These are phyloP conservation scores for Patellifolia procumbens DNA, from an alignment of 179 eudicot species.

Conservation along the genomic window DNA sequence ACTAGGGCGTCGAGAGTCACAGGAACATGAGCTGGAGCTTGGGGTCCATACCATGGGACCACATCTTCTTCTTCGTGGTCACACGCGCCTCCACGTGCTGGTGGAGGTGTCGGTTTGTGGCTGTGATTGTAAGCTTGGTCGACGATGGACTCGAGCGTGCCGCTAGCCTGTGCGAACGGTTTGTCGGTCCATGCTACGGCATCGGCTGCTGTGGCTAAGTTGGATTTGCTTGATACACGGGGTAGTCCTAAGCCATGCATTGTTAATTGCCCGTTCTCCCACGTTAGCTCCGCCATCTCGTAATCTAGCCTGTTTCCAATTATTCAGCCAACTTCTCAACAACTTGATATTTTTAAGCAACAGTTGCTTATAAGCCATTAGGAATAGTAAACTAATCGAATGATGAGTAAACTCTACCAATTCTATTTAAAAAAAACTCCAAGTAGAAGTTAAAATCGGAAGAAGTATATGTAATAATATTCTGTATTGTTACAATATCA, in stretches of 20 bases:
- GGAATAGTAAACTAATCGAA: too few species aligned
- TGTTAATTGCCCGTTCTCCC: slow-evolving; percentile 83
- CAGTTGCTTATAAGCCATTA: too few species aligned
- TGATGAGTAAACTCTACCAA: too few species aligned
- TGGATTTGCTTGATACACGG: slow-evolving; percentile 43
- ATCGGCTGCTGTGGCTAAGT: slow-evolving; percentile 15
- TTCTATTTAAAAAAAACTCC: too few species aligned
- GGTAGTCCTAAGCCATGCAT: slow-evolving; percentile 66
- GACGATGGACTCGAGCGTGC: slow-evolving; percentile 78
- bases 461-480: too few species aligned
- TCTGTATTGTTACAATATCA: too few species aligned
- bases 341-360: not conserved
- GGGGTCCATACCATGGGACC: slow-evolving; percentile 37
- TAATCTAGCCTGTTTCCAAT: slow-evolving; percentile 53
- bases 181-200: slow-evolving; percentile 35
- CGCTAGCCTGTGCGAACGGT: slow-evolving; percentile 43
- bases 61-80: slow-evolving; percentile 24
- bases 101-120: slow-evolving; percentile 20
- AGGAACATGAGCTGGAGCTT: slow-evolving; percentile 17
- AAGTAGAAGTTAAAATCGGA: too few species aligned
- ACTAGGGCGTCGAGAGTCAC: slow-evolving; percentile 56
- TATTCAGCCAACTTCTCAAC: not conserved
- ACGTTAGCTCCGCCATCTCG: slow-evolving; percentile 74
- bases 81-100: slow-evolving; percentile 8
- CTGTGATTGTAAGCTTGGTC: slow-evolving; percentile 56